Evolutionary conservation across 805 yeast species (phyloP).

Genomic region (Yarrowia keelungensis): DNA sequence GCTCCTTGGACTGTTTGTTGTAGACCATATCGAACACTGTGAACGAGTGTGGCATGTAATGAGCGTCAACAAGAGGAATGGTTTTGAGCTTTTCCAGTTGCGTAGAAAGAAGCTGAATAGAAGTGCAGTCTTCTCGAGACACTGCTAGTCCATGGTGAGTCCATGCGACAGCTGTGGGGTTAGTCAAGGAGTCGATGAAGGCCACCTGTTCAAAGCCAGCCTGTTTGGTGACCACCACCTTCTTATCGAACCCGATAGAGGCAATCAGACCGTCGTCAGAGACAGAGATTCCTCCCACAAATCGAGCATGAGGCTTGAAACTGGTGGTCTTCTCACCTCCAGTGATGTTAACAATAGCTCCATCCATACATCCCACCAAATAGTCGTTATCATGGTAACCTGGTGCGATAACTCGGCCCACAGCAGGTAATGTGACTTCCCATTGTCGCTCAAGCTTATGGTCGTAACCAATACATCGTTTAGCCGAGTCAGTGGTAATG

Average conservation of each 20-base stretch:
- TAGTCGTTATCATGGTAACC: neutral
- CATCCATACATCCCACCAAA: conserved; percentile 29
- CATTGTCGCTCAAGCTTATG: too few species aligned
- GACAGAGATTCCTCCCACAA: conserved; percentile 23
- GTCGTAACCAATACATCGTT: neutral
- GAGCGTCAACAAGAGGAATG: conserved; percentile 25
- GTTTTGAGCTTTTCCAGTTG: conserved; percentile 17
- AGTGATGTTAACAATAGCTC: neutral
- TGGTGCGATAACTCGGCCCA: conserved; percentile 14
- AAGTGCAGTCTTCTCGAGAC: conserved; percentile 28
- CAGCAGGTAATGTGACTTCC: neutral
- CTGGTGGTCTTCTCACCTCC: neutral
- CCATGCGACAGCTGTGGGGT: conserved; percentile 32
- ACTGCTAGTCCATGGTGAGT: conserved; percentile 15
- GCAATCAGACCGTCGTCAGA: conserved; percentile 23
- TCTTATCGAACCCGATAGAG: conserved; percentile 21
- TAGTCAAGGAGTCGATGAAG: conserved; percentile 8
- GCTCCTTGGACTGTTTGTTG: neutral
- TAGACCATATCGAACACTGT: conserved; percentile 36
- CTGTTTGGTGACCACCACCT: conserved; percentile 19
- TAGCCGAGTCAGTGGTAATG: conserved; percentile 14
- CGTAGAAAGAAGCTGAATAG: conserved; percentile 1
- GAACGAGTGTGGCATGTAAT: conserved; percentile 27
- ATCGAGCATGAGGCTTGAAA: conserved; percentile 26
- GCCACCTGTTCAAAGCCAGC: conserved; percentile 10